phyloP scores from a whole-genome alignment of 1,284 basidiomycete genomes.

The Mycena sp. region DNA sequence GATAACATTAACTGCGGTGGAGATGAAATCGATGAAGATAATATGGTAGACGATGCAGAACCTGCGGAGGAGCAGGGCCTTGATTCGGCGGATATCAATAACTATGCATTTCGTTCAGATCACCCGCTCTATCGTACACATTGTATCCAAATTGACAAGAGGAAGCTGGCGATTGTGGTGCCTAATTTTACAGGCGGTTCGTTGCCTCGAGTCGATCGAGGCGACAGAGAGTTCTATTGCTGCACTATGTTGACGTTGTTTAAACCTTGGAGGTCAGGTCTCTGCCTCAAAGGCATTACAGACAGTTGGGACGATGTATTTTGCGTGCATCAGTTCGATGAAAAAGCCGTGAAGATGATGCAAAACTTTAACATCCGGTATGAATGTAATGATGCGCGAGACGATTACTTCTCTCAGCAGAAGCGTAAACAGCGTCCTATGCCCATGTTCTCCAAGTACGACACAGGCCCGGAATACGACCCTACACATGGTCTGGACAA shows the following conservation, averaged over 20 bases:
- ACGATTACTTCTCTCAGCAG: neutral
- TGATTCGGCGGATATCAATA: no score
- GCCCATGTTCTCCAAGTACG: no score
- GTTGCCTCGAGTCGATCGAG: slow-evolving; percentile 1
- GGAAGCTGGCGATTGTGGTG: neutral
- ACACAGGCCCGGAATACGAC: no score
- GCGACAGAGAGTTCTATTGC: neutral
- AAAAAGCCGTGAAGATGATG: slow-evolving; percentile 31
- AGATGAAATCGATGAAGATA: no score
- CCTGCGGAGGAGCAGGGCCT: no score
- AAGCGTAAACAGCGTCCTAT: neutral
- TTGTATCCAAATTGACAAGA: neutral
- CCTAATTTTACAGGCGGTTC: neutral
- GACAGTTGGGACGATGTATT: slow-evolving; percentile 1
- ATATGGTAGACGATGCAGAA: no score
- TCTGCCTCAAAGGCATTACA: neutral
- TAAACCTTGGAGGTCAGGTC: neutral
- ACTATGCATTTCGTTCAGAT: neutral
- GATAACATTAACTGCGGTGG: no score
- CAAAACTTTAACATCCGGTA: slow-evolving; percentile 36
- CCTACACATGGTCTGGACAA: no score
- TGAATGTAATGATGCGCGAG: neutral
- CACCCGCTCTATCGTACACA: neutral
- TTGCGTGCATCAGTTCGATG: neutral
- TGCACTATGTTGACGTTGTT: no score